Evolutionary conservation across 192 early-diverging fungal genomes (phyloP), one percentile per base, ranked within the genome.

Genomic region (Umbelopsis vinacea): DNA sequence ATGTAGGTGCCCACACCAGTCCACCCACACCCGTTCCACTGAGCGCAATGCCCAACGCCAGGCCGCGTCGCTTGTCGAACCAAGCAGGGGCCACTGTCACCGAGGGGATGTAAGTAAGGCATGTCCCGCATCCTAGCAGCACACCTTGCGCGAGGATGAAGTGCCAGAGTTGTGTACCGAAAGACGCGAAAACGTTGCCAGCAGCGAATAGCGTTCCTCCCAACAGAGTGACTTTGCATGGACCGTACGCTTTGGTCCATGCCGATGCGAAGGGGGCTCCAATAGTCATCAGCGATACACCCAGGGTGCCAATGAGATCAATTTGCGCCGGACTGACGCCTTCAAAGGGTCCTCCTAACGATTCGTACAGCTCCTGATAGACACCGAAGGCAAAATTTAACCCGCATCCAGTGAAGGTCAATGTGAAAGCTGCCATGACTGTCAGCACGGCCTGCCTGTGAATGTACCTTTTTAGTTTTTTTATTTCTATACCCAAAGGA

Each of bases 1-100:
- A 35, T 0, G 57, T 17, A 4, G 57, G 57, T 37, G 57, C 57
- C 57, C 57, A 63, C 84, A 86, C 82, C 9, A 94, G 75, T 3
- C 92, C 92, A 43, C 93, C 93, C 43, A 92, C 71, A 24, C 93
- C 93, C 10, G 86, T 82, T 9, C 93, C 93, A 45, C 89, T 71
- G 24, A 80, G 76, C 11, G 85, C 82, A 40, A 85, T 81, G 7
- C 89, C 89, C 1, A 85, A 69, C 4, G 89, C 89, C 12, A 88
- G 55, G 3, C 85, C 88, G 37, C 85, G 79, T 19, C 82, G 79
- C 55, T 74, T 83, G 21, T 82, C 80, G 74, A 88, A 89, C 86
- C 86, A 89, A 70, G 83, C 84, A 3, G 87, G 75, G 0, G 84
- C 83, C 23, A 85, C 60, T 7, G 76, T 76, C n/a, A 79, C 71